These are phyloP conservation scores for Phoenix roebelenii DNA, from an alignment of 176 grass and related monocot species.

Conservation along the genomic window DNA sequence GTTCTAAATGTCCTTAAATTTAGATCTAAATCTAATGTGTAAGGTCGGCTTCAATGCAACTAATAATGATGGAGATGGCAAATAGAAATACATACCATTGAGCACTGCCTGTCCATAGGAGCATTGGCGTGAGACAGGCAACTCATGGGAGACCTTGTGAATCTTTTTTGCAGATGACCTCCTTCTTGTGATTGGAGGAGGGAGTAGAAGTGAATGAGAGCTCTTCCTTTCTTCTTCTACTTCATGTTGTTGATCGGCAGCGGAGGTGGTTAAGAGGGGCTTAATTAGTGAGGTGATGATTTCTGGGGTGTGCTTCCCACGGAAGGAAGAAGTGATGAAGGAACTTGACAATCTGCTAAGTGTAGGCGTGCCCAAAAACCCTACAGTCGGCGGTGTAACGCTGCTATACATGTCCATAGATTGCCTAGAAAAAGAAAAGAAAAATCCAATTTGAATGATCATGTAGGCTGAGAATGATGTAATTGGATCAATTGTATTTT, in stretches of 20 bases:
- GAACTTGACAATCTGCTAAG: slow-evolving; percentile 81
- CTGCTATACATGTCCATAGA: slow-evolving; percentile 82
- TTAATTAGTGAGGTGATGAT: slow-evolving; percentile 49
- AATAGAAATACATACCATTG: slow-evolving; percentile 9
- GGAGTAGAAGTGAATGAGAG: slow-evolving; percentile 42
- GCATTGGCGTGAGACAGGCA: background rate
- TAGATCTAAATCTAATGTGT: too few relatives aligned
- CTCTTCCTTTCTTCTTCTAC: slow-evolving; percentile 51
- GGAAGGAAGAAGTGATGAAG: slow-evolving; percentile 62
- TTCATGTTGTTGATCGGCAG: slow-evolving; percentile 26
- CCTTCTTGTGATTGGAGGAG: slow-evolving; percentile 26
- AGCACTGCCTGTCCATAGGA: slow-evolving; percentile 17
- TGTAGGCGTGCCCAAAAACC: slow-evolving; percentile 63
- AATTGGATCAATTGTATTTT: too few relatives aligned
- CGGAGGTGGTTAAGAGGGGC: slow-evolving; percentile 33
- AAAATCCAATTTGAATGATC: background rate
- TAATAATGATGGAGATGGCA: too few relatives aligned
- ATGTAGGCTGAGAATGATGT: too few relatives aligned
- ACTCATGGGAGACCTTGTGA: slow-evolving; percentile 2
- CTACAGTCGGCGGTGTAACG: too few relatives aligned
- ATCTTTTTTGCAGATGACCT: slow-evolving; percentile 60
- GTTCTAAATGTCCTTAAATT: too few relatives aligned
- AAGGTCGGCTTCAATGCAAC: too few relatives aligned
- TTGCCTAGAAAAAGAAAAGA: slow-evolving; percentile 44
- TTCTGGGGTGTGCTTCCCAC: slow-evolving; percentile 59